A percentile compares a stretch with the other conserved stretches of the same genome.
Conservation (phyloP, 257 asterid genomes). For the Fraxinus pennsylvanica region DNA sequence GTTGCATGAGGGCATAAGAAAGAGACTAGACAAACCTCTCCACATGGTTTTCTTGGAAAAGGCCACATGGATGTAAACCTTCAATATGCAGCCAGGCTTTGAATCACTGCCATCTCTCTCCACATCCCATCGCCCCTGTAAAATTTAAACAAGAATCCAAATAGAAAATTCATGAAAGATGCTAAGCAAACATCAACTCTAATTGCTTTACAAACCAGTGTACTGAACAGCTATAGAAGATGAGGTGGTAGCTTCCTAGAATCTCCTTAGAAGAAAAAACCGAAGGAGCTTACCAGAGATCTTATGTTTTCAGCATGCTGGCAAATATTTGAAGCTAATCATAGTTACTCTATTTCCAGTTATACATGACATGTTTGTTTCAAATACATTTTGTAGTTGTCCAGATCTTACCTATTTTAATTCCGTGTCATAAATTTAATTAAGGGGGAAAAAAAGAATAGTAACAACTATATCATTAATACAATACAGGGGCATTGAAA, state of each 20-base stretch:
- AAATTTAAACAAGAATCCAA: conserved; percentile 18
- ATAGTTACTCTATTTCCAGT: background rate
- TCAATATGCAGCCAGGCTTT: conserved; percentile 59
- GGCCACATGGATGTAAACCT: conserved; percentile 69
- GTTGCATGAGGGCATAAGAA: conserved; percentile 12
- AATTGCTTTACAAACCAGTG: background rate
- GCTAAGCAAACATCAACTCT: background rate
- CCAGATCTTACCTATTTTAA: background rate
- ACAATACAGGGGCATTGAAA: background rate
- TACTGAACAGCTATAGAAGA: background rate
- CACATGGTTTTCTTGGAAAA: conserved; percentile 92
- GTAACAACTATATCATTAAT: background rate
- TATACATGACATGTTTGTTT: background rate
- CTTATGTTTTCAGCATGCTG: background rate
- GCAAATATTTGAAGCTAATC: background rate
- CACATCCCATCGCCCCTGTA: conserved; percentile 89
- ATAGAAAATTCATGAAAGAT: conserved; percentile 22
- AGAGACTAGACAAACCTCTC: conserved; percentile 59
- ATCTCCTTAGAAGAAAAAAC: background rate
- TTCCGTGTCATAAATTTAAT: background rate
- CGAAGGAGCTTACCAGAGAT: background rate
- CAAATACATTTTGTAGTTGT: background rate
- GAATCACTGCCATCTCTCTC: conserved; percentile 51
- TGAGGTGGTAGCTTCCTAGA: background rate
- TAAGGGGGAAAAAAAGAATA: background rate